Conservation (phyloP, 2,329 filamentous ascomycete genomes). For the Sclerotinia trifoliorum region DNA sequence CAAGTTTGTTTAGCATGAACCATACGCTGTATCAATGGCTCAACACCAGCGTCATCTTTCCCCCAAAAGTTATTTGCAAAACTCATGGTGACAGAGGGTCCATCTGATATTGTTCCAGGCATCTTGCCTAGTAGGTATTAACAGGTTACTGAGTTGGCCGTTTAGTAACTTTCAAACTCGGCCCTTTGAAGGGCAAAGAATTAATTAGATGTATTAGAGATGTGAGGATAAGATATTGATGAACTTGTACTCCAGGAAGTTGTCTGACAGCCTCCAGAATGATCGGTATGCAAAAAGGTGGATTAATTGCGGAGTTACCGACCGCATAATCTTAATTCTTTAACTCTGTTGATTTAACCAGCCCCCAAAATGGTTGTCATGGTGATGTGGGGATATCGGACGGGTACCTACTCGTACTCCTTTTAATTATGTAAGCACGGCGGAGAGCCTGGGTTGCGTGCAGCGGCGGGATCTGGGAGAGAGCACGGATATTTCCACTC, state of each 20-base stretch:
- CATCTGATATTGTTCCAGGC: conserved; percentile 40
- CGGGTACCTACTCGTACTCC: background rate
- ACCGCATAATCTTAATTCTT: background rate
- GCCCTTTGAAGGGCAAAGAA: conserved; percentile 19
- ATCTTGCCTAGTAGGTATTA: conserved; percentile 31
- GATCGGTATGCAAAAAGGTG: conserved; percentile 21
- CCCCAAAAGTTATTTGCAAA: conserved; percentile 99
- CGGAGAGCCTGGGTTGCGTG: background rate
- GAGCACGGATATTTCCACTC: background rate
- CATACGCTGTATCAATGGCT: conserved; percentile 90
- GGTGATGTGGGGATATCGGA: conserved; percentile 6
- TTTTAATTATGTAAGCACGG: background rate
- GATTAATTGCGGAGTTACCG: conserved; percentile 19
- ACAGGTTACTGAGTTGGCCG: background rate
- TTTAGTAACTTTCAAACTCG: background rate
- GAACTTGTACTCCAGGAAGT: conserved; percentile 3
- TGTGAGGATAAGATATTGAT: conserved; percentile 8
- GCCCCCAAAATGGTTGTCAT: background rate
- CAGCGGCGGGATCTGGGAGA: background rate
- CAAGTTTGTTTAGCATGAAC: conserved; percentile 89
- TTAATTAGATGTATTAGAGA: background rate
- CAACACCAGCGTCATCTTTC: conserved; percentile 95
- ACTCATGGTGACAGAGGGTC: conserved; percentile 42
- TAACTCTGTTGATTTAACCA: conserved; percentile 15
- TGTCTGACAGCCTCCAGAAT: conserved; percentile 3